Evolutionary conservation across 495 filamentous ascomycete species (phyloP).

Genomic region (Penicillium turbatum): DNA sequence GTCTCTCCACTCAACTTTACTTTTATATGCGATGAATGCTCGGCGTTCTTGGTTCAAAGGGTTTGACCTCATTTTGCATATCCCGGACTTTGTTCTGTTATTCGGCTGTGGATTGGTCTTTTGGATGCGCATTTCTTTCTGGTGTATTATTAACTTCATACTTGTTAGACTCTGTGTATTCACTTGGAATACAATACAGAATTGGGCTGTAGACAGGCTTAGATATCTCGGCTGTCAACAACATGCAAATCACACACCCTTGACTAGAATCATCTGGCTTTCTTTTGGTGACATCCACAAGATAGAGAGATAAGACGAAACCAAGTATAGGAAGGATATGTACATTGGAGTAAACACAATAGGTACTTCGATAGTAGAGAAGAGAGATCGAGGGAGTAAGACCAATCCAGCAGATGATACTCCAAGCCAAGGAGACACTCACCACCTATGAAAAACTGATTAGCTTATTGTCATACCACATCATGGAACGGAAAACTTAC

Average conservation of each 20-base stretch:
- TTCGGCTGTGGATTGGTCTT: not conserved
- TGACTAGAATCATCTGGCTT: too few relatives aligned
- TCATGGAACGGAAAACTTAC: conserved; percentile 24
- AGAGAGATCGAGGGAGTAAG: not conserved
- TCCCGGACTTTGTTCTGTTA: not conserved
- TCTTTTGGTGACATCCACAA: too few relatives aligned
- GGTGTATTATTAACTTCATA: not conserved
- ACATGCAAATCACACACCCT: too few relatives aligned
- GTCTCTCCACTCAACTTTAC: conserved; percentile 6
- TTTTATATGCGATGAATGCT: not conserved
- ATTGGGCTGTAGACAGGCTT: not conserved
- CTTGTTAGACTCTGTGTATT: not conserved
- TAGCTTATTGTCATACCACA: not conserved
- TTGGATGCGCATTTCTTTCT: not conserved
- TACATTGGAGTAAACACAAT: not conserved
- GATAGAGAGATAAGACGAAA: not conserved
- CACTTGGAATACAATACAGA: not conserved
- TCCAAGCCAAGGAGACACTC: not conserved
- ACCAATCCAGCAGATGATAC: conserved; percentile 1
- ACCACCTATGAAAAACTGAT: conserved; percentile 7
- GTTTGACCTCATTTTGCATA: not conserved
- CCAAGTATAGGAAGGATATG: not conserved
- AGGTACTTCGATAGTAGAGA: not conserved
- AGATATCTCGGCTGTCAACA: not conserved
- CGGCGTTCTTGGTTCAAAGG: not conserved